Evolutionary conservation across 441 rosid genomes (phyloP), one percentile per base, ranked within the genome.

Genomic region (Pelargonium cotyledonis): DNA sequence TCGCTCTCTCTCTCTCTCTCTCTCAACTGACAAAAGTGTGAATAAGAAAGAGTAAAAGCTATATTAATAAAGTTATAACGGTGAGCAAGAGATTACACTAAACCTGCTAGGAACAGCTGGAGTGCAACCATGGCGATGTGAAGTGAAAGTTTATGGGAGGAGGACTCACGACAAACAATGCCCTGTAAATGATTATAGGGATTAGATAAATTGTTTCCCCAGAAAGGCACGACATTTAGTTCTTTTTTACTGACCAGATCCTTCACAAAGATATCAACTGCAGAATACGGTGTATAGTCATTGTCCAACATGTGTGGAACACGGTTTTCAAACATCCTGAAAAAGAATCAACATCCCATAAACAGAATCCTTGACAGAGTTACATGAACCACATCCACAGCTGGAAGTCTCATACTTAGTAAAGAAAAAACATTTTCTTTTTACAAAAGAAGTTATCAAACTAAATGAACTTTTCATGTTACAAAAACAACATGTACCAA

Each of bases 291-390:
- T 70, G 96, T 88, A 61, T 95, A 95, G 78, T 95, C 97, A 72
- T 89, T 87, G 72, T 91, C 96, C 81, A 95, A 72, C 97, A 95
- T 91, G 82, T 95, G 99, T 0, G 97, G 97, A 79, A 88, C 99
- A 21, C 99, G 96, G 75, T 95, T 95, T 84, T 88, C 96, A 85
- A 91, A 87, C 96, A 95, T 91, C 97, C 99, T 94, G 89, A 83
- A 80, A 80, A 65, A 15, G 35, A 61, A 61, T 6, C 40, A 61
- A 61, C 63, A 58, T 23, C 5, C 35, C 4, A 31, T 31, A 31
- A 31, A 31, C 35, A 2, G 35, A 31, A 31, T 31, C 35, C 35
- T 31, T 31, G 35, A 31, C 35, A 31, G 35, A 31, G 35, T 31
- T 31, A 2, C 35, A 31, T 31, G 35, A 31, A 31, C 3, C 35